Base-by-base conservation (phyloP, 306 rosid genomes). In the Glycine tomentella region DNA sequence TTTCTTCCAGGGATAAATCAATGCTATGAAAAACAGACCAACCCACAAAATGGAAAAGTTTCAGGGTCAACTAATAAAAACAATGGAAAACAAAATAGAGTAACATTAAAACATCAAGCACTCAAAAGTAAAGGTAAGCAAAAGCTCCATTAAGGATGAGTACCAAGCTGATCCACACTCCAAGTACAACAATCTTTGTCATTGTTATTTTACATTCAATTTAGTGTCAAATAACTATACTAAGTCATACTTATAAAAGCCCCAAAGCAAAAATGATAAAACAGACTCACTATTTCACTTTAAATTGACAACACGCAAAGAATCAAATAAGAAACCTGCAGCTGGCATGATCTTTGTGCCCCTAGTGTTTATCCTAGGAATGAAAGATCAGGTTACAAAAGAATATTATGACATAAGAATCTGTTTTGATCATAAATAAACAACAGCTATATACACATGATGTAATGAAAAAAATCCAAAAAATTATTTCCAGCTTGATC, bases 231-330 rank as follows among this genome's bases (percentile, higher is more conserved):
- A 72, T 67, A 67, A 67, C 17, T 42, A 67, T 67, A 40, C 33
- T 7, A 72, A 42, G 62, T 79, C 51, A 73, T 55, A 73, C 83
- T 68, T 77, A 33, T 77, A 82, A 74, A 85, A 48, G 58, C 46
- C 78, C 72, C 83, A 77, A 80, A 52, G 38, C 88, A 85, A 12
- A 38, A 63, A 73, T 57, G 14, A 76, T 33, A 62, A 40, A 63
- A 77, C 80, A 77, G 64, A 74, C 82, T 69, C 73, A 12, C 52
- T 81, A 74, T 61, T 84, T 80, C 51, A 68, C 81, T 68, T 58
- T 66, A 76, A 71, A 75, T 66, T 84, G 86, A 80, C 80, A 33
- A 76, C 91, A 88, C 76, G 79, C 90, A 80, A 66, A 75, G 81
- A 77, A 83, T 87, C 79, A 82, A 66, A 76, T 84, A 76, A 70